Conservation (phyloP, 768 basidiomycete genomes). For the Calocera cornea region DNA sequence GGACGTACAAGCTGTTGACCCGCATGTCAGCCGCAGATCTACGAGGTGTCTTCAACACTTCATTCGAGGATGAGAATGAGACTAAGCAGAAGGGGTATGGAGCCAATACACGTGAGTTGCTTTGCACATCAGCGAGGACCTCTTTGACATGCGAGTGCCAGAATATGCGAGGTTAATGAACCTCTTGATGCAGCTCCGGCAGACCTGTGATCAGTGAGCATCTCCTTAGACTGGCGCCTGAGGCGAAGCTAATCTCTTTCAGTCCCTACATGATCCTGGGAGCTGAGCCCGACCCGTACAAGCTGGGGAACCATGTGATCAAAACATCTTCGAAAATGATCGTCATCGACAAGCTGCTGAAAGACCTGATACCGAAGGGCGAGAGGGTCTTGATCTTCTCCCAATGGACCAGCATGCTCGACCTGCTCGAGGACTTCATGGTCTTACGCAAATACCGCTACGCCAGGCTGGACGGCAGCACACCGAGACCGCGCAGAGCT, state of each 20-base stretch:
- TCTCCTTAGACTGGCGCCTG: neutral
- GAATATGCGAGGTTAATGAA: conserved; percentile 49
- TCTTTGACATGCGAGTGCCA: conserved; percentile 18
- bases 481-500: conserved; percentile 39
- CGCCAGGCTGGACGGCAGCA: conserved; percentile 47
- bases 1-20: conserved; percentile 44
- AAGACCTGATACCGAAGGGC: conserved; percentile 41
- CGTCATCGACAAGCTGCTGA: conserved; percentile 45
- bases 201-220: conserved; percentile 51
- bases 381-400: conserved; percentile 59
- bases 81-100: conserved; percentile 24
- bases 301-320: conserved; percentile 42
- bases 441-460: conserved; percentile 43
- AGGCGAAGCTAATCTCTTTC: conserved; percentile 9
- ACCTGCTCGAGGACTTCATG: conserved; percentile 56
- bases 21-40: conserved; percentile 38
- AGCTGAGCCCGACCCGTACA: conserved; percentile 37
- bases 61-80: conserved; percentile 18
- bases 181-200: conserved; percentile 55
- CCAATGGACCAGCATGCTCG: conserved; percentile 45
- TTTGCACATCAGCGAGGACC: neutral
- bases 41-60: conserved; percentile 33
- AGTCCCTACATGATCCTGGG: conserved; percentile 43
- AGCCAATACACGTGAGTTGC: conserved; percentile 26
- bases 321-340: conserved; percentile 44